Percentiles rank a stretch among this genome's conserved stretches.
Conservation (phyloP, 2,329 filamentous ascomycete genomes). For the Arthrobotrys sinensis region DNA sequence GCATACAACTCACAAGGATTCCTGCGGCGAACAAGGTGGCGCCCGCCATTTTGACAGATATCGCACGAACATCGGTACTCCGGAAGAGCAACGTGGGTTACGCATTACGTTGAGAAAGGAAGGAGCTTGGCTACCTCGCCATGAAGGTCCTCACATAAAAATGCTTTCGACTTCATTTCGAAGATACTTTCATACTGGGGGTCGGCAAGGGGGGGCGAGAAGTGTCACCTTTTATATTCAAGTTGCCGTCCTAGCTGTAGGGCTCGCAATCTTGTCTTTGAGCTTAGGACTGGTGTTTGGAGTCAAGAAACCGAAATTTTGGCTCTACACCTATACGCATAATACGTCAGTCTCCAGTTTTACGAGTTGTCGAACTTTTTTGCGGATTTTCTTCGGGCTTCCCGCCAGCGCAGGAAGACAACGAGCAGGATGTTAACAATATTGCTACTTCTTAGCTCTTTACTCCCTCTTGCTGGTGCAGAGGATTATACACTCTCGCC, state of each 20-base stretch:
- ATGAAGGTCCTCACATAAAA: conserved; percentile 42
- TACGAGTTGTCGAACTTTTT: conserved; percentile 33
- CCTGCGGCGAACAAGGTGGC: conserved; percentile 12
- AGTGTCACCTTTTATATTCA: conserved; percentile 32
- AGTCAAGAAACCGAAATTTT: conserved; percentile 45
- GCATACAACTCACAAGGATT: conserved; percentile 41
- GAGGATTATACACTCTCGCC: conserved; percentile 66
- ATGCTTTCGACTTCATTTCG: conserved; percentile 36
- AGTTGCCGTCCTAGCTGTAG: conserved; percentile 48
- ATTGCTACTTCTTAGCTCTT: conserved; percentile 20
- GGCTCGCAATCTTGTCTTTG: conserved; percentile 40
- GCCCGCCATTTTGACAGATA: conserved; percentile 29
- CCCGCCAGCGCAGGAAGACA: not conserved
- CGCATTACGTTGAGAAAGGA: conserved; percentile 32
- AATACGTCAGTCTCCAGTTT: conserved; percentile 44
- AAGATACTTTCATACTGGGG: conserved; percentile 14
- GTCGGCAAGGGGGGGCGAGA: conserved; percentile 28
- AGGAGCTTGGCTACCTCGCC: conserved; percentile 31
- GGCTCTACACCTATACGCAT: conserved; percentile 62
- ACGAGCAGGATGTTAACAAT: conserved; percentile 46
- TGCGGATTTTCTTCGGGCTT: conserved; percentile 53
- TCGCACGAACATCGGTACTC: conserved; percentile 21
- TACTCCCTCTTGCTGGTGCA: conserved; percentile 22
- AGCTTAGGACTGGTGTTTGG: conserved; percentile 32
- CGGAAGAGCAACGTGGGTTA: conserved; percentile 30